phyloP scores from a whole-genome alignment of 805 yeast species.

The Gaillardinia entomophila region DNA sequence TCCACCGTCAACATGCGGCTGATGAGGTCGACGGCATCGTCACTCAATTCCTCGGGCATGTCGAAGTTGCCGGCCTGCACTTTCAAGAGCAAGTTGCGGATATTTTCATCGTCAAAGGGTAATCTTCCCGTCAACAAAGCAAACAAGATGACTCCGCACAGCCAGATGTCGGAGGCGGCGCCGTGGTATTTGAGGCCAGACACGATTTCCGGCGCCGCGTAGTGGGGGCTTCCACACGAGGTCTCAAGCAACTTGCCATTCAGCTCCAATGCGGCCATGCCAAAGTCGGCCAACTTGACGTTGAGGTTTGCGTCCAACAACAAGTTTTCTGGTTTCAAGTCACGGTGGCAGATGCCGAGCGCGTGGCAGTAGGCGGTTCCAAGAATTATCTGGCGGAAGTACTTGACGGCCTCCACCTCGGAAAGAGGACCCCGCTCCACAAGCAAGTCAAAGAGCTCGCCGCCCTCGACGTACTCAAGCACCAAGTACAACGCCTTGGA shows the following conservation, averaged over 20 bases:
- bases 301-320: slow-evolving; percentile 60
- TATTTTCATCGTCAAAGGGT: slow-evolving; percentile 80
- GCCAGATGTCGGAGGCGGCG: slow-evolving; percentile 83
- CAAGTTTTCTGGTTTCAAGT: slow-evolving; percentile 76
- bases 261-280: slow-evolving; percentile 83
- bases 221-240: slow-evolving; percentile 84
- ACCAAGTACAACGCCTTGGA: slow-evolving; percentile 79
- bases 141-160: slow-evolving; percentile 78
- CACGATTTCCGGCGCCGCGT: slow-evolving; percentile 85
- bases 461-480: slow-evolving; percentile 83
- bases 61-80: slow-evolving; percentile 73
- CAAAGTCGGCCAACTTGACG: slow-evolving; percentile 80
- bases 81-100: slow-evolving; percentile 61
- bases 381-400: slow-evolving; percentile 69
- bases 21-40: slow-evolving; percentile 65
- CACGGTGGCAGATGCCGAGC: slow-evolving; percentile 75
- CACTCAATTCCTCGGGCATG: slow-evolving; percentile 60
- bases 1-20: slow-evolving; percentile 61
- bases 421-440: slow-evolving; percentile 66
- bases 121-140: slow-evolving; percentile 75
- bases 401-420: slow-evolving; percentile 69
- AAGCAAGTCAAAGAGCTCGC: slow-evolving; percentile 71
- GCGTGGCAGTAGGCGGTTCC: slow-evolving; percentile 82
- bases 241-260: slow-evolving; percentile 68
- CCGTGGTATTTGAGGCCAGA: slow-evolving; percentile 76